These are phyloP conservation scores for Kazachstania sp. DNA, from an alignment of 1,139 yeast genomes.

Conservation along the genomic window DNA sequence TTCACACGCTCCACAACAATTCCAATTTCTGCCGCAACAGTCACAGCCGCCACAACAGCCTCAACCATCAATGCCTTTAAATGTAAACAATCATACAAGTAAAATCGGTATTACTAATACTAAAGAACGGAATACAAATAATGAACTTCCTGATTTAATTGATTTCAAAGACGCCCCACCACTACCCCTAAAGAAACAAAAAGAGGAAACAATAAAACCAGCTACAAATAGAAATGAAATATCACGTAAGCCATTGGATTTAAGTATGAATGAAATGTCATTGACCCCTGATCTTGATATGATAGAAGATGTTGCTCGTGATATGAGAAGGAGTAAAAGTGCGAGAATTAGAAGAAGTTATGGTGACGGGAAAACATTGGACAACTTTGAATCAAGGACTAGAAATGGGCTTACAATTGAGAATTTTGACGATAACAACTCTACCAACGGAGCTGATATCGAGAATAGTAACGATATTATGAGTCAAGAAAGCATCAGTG, in stretches of 20 bases:
- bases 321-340: neutral
- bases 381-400: too few relatives aligned
- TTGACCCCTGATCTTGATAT: conserved; percentile 5
- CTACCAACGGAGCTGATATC: neutral
- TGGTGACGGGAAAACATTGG: neutral
- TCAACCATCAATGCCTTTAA: too few relatives aligned
- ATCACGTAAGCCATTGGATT: conserved; percentile 3
- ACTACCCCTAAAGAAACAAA: neutral
- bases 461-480: neutral
- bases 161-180: neutral
- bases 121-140: neutral
- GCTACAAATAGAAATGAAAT: neutral
- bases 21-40: neutral
- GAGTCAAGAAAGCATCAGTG: neutral
- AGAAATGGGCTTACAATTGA: too few relatives aligned
- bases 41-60: too few relatives aligned
- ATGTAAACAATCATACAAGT: too few relatives aligned
- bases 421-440: too few relatives aligned
- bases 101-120: neutral
- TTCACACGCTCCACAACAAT: neutral
- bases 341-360: neutral
- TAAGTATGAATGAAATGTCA: conserved; percentile 9
- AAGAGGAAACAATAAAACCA: neutral
- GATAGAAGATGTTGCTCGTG: neutral
- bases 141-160: neutral